Evolutionary conservation across 306 rosid species (phyloP).

Genomic region (Acmispon strigosus): DNA sequence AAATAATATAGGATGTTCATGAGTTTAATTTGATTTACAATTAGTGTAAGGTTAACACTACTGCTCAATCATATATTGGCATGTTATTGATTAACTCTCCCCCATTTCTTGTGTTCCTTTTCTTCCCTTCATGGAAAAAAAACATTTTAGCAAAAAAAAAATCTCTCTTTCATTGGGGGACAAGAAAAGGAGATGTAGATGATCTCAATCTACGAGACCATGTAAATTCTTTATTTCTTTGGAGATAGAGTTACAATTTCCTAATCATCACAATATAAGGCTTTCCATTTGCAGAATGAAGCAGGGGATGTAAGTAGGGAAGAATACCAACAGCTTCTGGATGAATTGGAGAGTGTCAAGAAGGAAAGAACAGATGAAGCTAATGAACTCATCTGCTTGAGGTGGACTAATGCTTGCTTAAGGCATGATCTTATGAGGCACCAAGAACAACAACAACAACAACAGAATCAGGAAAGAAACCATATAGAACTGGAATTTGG

Average conservation of each 20-base stretch:
- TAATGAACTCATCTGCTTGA: conserved; percentile 33
- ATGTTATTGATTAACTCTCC: not conserved
- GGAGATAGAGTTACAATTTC: no score
- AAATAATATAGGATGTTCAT: not conserved
- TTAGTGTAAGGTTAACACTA: not conserved
- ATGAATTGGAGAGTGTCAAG: conserved; percentile 37
- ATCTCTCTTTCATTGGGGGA: no score
- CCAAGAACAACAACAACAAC: conserved; percentile 23
- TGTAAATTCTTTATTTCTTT: not conserved
- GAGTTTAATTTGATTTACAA: not conserved
- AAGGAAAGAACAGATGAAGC: conserved; percentile 37
- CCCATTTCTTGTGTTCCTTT: no score
- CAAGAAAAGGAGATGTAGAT: not conserved
- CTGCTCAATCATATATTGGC: not conserved
- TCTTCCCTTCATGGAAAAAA: no score
- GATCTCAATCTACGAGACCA: not conserved
- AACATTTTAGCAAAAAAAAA: no score
- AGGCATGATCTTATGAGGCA: conserved; percentile 38
- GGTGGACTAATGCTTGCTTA: conserved; percentile 60
- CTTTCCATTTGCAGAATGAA: conserved; percentile 36
- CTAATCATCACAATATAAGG: not conserved
- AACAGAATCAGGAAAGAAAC: conserved; percentile 15
- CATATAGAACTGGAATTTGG: conserved; percentile 24
- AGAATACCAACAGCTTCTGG: conserved; percentile 24
- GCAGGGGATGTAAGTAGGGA: conserved; percentile 29